Evolutionary conservation across 2,329 filamentous ascomycete genomes (phyloP), one percentile per base, ranked within the genome.

Genomic region (Xylaria digitata): DNA sequence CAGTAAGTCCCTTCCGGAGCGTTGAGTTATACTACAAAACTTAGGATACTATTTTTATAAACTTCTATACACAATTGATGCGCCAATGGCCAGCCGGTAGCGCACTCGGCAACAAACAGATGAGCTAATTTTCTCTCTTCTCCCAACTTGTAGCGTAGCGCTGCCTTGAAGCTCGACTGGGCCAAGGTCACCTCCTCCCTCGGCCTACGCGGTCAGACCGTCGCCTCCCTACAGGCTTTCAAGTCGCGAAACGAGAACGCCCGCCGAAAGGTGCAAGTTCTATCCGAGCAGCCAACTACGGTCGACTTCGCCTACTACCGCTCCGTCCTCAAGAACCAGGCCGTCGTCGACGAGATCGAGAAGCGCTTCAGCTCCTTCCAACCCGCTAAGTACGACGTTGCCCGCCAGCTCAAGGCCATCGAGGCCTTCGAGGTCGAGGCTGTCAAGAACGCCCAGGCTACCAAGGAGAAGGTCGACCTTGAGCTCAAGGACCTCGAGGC

Each of bases 241-340:
- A 99, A 99, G 90, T 96, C 97, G 90, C 94, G 96, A 85, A 97
- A 98, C 87, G 96, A 99, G 81, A 94, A 97, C 81, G 95, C 93
- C 80, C 94, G 95, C 84, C 95, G 96, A 86, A 95, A 95, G 85
- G 87, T 99, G 70, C 89, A 92, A 82, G 77, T 89, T 70, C 93
- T 99, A 66, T 90, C 89, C 71, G 93, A 97, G 83, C 90, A 92
- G 80, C 85, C 95, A 72, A 93, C 93, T 78, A 88, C 89, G 66
- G 89, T 99, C 84, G 94, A 99, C 87, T 98, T 99, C 84, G 82
- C 89, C 75, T 88, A 95, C 83, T 99, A 98, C 92, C 94, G 94
- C 83, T 86, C 86, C 79, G 79, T 92, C 76, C 90, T 99, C 77
- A 98, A 97, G 90, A 99, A 99, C 92, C 90, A 92, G 84, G 91